These are phyloP conservation scores for Sarocladium brachiariae DNA, from an alignment of 2,329 filamentous ascomycete genomes.

Conservation along the genomic window DNA sequence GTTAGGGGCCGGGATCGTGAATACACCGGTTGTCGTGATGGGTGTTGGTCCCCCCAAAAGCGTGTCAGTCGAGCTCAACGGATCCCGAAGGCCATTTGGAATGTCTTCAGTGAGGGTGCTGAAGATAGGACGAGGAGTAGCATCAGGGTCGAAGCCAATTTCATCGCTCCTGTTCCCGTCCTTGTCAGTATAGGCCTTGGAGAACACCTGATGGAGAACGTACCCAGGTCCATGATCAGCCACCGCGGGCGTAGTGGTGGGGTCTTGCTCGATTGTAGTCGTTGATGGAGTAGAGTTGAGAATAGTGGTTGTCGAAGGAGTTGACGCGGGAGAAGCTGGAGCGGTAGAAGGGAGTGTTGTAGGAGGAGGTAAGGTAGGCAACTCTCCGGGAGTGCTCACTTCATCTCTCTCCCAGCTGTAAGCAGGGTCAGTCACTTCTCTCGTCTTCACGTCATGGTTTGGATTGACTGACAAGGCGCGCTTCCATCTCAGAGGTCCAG, in stretches of 20 bases:
- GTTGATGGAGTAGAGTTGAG: not conserved
- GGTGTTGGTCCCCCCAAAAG: not conserved
- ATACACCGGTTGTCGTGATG: not conserved
- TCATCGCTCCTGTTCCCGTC: not conserved
- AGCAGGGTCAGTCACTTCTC: not conserved
- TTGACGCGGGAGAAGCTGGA: not conserved
- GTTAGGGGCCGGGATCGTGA: not conserved
- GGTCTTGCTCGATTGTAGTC: not conserved
- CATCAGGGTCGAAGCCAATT: not conserved
- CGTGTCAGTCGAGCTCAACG: not conserved
- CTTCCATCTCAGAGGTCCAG: slow-evolving; percentile 28
- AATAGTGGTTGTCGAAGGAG: slow-evolving; percentile 1
- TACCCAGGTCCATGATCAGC: slow-evolving; percentile 3
- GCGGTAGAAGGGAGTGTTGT: not conserved
- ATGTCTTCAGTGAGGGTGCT: not conserved
- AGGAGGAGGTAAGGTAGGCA: not conserved
- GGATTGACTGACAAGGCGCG: slow-evolving; percentile 19
- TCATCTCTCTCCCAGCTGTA: slow-evolving; percentile 5
- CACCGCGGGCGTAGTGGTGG: not conserved
- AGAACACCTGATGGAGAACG: not conserved
- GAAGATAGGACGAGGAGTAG: not conserved
- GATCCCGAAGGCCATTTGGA: not conserved
- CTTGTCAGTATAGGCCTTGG: not conserved
- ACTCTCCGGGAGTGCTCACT: slow-evolving; percentile 4
- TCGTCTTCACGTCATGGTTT: not conserved